Base-by-base conservation (phyloP, 306 rosid species). In the Amphicarpaea edgeworthii region DNA sequence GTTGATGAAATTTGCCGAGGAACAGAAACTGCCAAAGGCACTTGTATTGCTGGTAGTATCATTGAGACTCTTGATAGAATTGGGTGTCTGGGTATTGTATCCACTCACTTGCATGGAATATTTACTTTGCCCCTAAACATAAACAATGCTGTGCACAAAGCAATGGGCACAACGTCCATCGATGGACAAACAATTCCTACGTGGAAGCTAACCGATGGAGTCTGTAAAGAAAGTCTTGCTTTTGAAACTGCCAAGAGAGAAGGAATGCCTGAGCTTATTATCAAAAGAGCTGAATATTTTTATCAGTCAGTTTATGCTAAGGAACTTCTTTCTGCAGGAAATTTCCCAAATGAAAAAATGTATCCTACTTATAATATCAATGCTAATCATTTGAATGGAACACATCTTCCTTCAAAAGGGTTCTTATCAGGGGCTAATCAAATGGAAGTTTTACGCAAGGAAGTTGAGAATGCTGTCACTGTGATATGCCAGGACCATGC, bases 1-100 rank as follows among this genome's bases (percentile, higher is more conserved):
- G 73, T 94, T 66, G 98, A 94, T 80, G 98, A 94, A 86, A 92
- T 94, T 70, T 94, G 97, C 77, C 87, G 98, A 23, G 98, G 98
- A 84, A 94, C 98, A 77, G 96, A 94, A 83, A 94, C 97, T 11
- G 93, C 93, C 3, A 94, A 94, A 81, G 98, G 98, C 30, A 94
- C 98, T 74, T 94, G 98, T 70, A 92, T 94, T 51, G 98, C 98
- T 4, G 98, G 98, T 63, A 88, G 98, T 85, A 85, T 94, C 60
- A 73, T 90, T 71, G 98, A 94, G 87, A 79, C 86, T 77, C 91
- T 94, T 45, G 96, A 92, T 81, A 50, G 50, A 42, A 77, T 86
- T 59, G 98, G 96, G 30, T 92, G 97, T 76, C 80, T 94, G 15
- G 97, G 98, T 65, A 90, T 94, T 63, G 89, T 94, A 67, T 94